Evolutionary conservation across 2,329 filamentous ascomycete genomes (phyloP).

Genomic region (Calonectria leucothoes): DNA sequence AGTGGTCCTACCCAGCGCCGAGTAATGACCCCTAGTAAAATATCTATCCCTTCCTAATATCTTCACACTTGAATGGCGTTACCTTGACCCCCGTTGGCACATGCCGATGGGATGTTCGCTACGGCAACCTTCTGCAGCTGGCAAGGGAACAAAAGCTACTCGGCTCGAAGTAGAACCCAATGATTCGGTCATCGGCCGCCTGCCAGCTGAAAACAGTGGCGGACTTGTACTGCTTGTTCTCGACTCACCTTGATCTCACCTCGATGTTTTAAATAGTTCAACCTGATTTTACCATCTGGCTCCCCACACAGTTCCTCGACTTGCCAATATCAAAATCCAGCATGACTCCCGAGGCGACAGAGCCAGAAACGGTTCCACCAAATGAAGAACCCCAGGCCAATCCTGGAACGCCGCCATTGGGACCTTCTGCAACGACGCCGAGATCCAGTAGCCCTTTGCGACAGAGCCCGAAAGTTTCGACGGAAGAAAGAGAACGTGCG

Average conservation of each 20-base stretch:
- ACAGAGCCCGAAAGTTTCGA: neutral
- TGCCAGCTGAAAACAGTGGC: neutral
- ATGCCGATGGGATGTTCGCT: neutral
- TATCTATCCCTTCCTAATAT: neutral
- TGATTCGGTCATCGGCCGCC: neutral
- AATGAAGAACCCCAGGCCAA: neutral
- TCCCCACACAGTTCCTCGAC: neutral
- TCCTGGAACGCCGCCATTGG: neutral
- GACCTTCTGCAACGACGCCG: neutral
- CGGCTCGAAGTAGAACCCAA: neutral
- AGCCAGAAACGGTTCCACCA: neutral
- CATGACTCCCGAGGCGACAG: no score
- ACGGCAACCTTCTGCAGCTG: neutral
- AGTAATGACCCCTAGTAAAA: neutral
- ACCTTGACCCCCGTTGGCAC: neutral
- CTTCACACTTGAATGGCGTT: neutral
- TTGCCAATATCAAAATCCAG: neutral
- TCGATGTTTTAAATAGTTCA: neutral
- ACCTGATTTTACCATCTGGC: neutral
- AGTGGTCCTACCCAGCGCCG: neutral
- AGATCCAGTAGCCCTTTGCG: neutral
- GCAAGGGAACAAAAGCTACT: neutral
- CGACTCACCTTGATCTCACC: neutral
- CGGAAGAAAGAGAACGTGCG: neutral
- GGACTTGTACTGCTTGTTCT: neutral